Conservation (phyloP, 768 basidiomycete species). For the Terana coerulea region DNA sequence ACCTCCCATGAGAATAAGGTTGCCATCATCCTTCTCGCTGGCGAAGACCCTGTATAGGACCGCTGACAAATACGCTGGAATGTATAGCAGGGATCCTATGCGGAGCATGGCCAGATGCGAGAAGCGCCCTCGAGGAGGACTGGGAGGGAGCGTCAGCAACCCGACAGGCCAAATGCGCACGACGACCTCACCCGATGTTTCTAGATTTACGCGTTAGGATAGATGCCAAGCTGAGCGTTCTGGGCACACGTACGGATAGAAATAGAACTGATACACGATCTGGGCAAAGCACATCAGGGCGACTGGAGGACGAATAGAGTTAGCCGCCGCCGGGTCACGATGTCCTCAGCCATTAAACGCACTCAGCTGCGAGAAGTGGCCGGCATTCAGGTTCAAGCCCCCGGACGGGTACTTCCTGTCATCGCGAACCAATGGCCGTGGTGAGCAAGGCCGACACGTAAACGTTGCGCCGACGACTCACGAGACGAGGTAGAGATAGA, state of each 20-base stretch:
- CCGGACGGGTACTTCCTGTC: constrained; percentile 74
- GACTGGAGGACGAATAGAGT: constrained; percentile 50
- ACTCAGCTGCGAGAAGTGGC: constrained; percentile 91
- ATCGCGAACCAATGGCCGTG: constrained; percentile 2
- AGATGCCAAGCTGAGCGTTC: background rate
- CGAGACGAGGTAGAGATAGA: constrained; percentile 90
- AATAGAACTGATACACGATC: constrained; percentile 86
- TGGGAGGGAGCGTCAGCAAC: constrained; percentile 23
- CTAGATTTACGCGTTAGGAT: constrained; percentile 14
- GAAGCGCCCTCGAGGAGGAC: constrained; percentile 78
- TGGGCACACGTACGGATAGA: constrained; percentile 69
- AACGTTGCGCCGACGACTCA: constrained; percentile 36
- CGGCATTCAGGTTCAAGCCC: constrained; percentile 88
- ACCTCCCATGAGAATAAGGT: constrained; percentile 80
- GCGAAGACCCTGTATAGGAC: constrained; percentile 71
- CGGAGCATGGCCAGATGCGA: constrained; percentile 90
- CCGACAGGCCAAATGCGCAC: no score
- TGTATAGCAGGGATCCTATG: constrained; percentile 78
- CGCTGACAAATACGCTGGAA: constrained; percentile 86
- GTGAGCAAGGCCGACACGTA: background rate
- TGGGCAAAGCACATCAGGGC: constrained; percentile 94
- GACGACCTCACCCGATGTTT: constrained; percentile 31
- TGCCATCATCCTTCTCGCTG: constrained; percentile 64
- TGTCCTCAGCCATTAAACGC: constrained; percentile 22
- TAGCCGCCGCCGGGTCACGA: constrained; percentile 6